A percentile compares a stretch with the other conserved stretches of the same genome.
Evolutionary conservation across 2,329 filamentous ascomycete genomes (phyloP).

Genomic region (Cladophialophora exuberans): DNA sequence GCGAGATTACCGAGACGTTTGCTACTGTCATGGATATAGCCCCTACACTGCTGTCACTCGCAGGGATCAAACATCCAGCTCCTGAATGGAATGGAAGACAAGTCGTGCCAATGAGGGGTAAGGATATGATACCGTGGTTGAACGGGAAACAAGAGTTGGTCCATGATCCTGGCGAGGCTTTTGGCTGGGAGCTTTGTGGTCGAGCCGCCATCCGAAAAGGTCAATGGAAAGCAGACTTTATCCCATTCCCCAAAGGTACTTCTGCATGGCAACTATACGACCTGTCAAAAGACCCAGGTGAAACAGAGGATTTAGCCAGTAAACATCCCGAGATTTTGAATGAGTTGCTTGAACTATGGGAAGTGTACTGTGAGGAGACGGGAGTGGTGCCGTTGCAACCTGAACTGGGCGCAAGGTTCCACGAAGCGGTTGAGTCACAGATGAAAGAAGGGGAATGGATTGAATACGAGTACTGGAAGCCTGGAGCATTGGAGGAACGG

Average conservation of each 20-base stretch:
- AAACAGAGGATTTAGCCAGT: slow-evolving; percentile 52
- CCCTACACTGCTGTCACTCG: slow-evolving; percentile 49
- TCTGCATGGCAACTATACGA: slow-evolving; percentile 64
- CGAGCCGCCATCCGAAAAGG: slow-evolving; percentile 59
- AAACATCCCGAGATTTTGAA: slow-evolving; percentile 49
- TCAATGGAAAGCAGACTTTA: slow-evolving; percentile 62
- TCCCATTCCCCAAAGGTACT: slow-evolving; percentile 58
- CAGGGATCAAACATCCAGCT: slow-evolving; percentile 54
- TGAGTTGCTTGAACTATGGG: slow-evolving; percentile 58
- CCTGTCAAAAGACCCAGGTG: slow-evolving; percentile 55
- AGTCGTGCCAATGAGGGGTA: slow-evolving; percentile 56
- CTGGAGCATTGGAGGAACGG: slow-evolving; percentile 52
- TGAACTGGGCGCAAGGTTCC: slow-evolving; percentile 57
- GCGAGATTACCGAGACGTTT: slow-evolving; percentile 38
- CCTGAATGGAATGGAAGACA: slow-evolving; percentile 56
- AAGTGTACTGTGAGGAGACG: slow-evolving; percentile 42
- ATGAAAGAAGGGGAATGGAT: slow-evolving; percentile 69
- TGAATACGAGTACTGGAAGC: slow-evolving; percentile 67
- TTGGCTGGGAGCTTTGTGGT: slow-evolving; percentile 62
- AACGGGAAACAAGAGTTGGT: slow-evolving; percentile 42
- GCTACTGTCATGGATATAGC: slow-evolving; percentile 58
- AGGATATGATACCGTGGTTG: slow-evolving; percentile 51
- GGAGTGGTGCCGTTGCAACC: slow-evolving; percentile 55
- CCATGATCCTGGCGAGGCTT: slow-evolving; percentile 56
- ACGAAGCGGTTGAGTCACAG: slow-evolving; percentile 65